Evolutionary conservation across 345 rosid genomes (phyloP).

Genomic region (Sapria himalayana): DNA sequence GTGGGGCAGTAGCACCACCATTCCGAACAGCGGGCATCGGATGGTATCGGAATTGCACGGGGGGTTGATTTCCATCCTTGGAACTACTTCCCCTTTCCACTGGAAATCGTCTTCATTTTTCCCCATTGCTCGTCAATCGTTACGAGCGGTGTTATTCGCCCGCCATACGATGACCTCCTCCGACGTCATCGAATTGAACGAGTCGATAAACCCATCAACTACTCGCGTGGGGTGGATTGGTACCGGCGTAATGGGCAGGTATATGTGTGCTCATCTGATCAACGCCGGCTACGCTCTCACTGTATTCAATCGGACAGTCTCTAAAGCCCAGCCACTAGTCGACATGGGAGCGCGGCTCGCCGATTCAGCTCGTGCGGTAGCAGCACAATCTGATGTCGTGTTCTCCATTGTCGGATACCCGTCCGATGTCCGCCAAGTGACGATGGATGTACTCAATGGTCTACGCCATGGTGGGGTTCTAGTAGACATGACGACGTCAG

Average conservation of each 20-base stretch:
- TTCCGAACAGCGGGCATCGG: too few species aligned
- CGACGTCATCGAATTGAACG: slow-evolving; percentile 13
- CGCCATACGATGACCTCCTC: slow-evolving; percentile 44
- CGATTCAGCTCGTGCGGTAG: slow-evolving; percentile 40
- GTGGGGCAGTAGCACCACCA: too few species aligned
- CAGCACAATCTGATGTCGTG: slow-evolving; percentile 56
- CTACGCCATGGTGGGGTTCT: slow-evolving; percentile 58
- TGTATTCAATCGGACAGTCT: slow-evolving; percentile 66
- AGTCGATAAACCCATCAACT: slow-evolving; percentile 25
- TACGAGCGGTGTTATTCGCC: too few species aligned
- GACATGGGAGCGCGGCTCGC: slow-evolving; percentile 56
- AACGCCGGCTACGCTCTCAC: slow-evolving; percentile 58
- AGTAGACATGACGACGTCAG: slow-evolving; percentile 93
- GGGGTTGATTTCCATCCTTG: too few species aligned
- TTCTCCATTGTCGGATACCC: slow-evolving; percentile 93
- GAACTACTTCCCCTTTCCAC: too few species aligned
- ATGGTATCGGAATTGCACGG: too few species aligned
- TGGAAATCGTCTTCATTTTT: too few species aligned
- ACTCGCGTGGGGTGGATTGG: slow-evolving; percentile 88
- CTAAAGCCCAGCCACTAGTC: slow-evolving; percentile 64
- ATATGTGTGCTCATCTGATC: slow-evolving; percentile 67
- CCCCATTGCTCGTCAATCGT: too few species aligned
- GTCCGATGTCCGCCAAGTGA: slow-evolving; percentile 63
- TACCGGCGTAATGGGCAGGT: slow-evolving; percentile 73
- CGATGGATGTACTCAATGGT: slow-evolving; percentile 49